Conservation (phyloP, 2,329 filamentous ascomycete species). For the Rutstroemia sp. region DNA sequence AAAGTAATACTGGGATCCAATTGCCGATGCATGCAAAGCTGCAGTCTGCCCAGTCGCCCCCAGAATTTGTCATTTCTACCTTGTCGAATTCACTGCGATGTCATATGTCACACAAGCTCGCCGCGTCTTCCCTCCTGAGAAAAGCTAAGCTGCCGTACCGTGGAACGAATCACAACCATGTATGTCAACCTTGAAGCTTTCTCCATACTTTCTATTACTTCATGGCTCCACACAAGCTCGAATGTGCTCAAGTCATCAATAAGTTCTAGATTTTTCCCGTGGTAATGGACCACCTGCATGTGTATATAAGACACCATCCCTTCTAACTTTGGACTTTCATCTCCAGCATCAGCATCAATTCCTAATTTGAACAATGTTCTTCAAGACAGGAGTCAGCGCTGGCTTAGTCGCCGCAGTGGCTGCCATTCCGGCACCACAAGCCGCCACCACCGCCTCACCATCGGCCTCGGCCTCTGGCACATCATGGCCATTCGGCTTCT, state of each 20-base stretch:
- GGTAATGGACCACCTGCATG: background rate
- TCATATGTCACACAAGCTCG: too few species aligned
- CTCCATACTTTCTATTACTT: slow-evolving; percentile 4
- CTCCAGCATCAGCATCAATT: background rate
- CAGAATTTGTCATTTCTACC: too few species aligned
- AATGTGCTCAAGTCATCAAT: background rate
- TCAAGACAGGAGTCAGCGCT: background rate
- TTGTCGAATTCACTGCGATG: too few species aligned
- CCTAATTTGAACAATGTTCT: slow-evolving; percentile 2
- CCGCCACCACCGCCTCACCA: background rate
- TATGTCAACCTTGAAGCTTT: too few species aligned
- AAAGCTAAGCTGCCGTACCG: too few species aligned
- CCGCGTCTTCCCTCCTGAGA: too few species aligned
- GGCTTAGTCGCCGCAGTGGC: background rate
- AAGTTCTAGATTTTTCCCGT: background rate
- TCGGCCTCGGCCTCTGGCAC: background rate
- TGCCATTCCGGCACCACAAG: background rate
- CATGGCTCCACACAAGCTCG: slow-evolving; percentile 3
- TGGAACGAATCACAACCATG: too few species aligned
- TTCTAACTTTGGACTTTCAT: background rate
- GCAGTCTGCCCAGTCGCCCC: too few species aligned
- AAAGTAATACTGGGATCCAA: too few species aligned
- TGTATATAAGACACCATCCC: background rate
- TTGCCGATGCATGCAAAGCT: too few species aligned
- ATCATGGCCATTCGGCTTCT: slow-evolving; percentile 4